These are phyloP conservation scores for Daldinia childiae DNA, from an alignment of 495 filamentous ascomycete species.

Conservation along the genomic window DNA sequence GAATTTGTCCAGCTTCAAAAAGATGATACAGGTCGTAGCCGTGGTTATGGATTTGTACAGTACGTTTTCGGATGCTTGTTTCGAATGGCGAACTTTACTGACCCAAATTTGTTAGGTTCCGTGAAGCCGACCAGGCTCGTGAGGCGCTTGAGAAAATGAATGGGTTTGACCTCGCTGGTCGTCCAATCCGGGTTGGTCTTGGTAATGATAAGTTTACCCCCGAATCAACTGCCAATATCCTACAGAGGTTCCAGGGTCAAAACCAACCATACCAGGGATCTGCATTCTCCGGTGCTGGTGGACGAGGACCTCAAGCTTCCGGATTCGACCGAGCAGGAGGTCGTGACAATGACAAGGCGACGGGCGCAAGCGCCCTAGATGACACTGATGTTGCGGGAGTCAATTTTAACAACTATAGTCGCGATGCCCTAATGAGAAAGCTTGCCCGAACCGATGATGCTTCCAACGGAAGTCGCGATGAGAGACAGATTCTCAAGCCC, in stretches of 20 bases:
- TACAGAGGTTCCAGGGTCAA: conserved; percentile 88
- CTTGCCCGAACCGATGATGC: conserved; percentile 94
- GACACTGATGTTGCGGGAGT: conserved; percentile 98
- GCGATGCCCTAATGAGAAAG: conserved; percentile 97
- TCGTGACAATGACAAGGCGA: conserved; percentile 89
- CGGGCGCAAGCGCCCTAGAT: conserved; percentile 93
- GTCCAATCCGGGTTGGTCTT: conserved; percentile 97
- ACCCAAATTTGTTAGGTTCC: conserved; percentile 72
- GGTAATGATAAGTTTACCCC: conserved; percentile 99
- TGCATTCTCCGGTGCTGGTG: conserved; percentile 89
- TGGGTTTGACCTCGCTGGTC: conserved; percentile 97
- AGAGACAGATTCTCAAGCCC: conserved; percentile 76
- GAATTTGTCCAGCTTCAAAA: conserved; percentile 98
- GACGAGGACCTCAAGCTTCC: conserved; percentile 85
- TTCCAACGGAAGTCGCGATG: conserved; percentile 68
- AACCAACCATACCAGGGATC: conserved; percentile 90
- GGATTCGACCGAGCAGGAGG: conserved; percentile 94
- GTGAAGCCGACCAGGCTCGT: conserved; percentile 88
- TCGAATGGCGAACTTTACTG: conserved; percentile 17
- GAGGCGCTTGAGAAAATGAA: conserved; percentile 99
- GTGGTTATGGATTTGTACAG: conserved; percentile 99
- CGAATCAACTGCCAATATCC: conserved; percentile 89
- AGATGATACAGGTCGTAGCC: conserved; percentile 88
- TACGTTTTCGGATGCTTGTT: conserved; percentile 62
- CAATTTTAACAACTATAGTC: conserved; percentile 99